Percentiles rank a stretch among this genome's conserved stretches.
These are phyloP conservation scores for Paxillus rubicundulus DNA, from an alignment of 768 basidiomycete genomes.

Conservation along the genomic window DNA sequence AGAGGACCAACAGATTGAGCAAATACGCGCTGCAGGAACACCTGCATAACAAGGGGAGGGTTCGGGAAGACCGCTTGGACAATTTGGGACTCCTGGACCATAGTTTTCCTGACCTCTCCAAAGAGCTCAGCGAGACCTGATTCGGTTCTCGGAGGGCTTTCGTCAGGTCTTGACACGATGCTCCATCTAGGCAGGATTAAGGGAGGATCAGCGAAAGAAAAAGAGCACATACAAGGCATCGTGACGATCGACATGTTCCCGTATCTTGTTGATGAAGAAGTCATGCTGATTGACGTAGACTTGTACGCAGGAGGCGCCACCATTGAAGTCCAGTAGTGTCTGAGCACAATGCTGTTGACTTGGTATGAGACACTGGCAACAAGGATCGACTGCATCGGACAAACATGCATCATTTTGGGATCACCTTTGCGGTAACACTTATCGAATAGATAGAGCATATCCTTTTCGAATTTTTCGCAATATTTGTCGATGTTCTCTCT, in stretches of 20 bases:
- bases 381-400: conserved; percentile 24
- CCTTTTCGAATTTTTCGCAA: conserved; percentile 98
- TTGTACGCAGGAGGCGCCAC: conserved; percentile 93
- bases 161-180: conserved; percentile 74
- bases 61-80: conserved; percentile 99
- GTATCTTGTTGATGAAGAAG: conserved; percentile 95
- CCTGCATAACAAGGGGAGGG: conserved; percentile 95
- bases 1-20: conserved; percentile 79
- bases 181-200: conserved; percentile 63
- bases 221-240: conserved; percentile 55
- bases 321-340: conserved; percentile 96
- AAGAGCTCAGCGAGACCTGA: conserved; percentile 77
- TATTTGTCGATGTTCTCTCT: conserved; percentile 93
- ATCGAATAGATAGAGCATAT: conserved; percentile 95
- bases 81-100: conserved; percentile 94
- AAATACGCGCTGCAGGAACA: conserved; percentile 95
- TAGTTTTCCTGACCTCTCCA: conserved; percentile 83
- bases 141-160: conserved; percentile 73
- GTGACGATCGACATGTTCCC: conserved; percentile 54
- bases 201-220: background rate
- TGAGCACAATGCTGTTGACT: conserved; percentile 88
- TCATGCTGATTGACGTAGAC: conserved; percentile 99
- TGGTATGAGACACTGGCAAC: conserved; percentile 9
- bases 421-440: conserved; percentile 94
- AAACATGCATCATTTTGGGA: conserved; percentile 98